A percentile compares a stretch with the other conserved stretches of the same genome.
These are phyloP conservation scores for Lumnitzera littorea DNA, from an alignment of 345 rosid genomes.

Conservation along the genomic window DNA sequence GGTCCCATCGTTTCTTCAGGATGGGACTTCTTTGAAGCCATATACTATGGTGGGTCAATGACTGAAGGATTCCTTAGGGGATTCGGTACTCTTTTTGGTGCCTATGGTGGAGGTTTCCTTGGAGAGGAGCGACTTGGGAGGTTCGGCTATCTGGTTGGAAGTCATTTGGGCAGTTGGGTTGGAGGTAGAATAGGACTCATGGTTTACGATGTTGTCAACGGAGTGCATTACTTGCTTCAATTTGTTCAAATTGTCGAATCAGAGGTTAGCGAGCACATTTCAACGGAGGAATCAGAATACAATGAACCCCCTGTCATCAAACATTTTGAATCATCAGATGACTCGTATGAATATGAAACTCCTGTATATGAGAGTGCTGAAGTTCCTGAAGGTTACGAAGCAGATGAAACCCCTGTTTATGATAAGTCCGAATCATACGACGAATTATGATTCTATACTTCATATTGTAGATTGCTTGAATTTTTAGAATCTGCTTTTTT, in stretches of 20 bases:
- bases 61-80: conserved; percentile 88
- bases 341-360: conserved; percentile 16
- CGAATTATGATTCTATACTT: not conserved
- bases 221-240: conserved; percentile 49
- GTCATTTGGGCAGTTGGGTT: conserved; percentile 92
- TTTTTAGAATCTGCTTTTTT: too few species aligned
- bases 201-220: conserved; percentile 81
- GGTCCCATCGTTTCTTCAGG: conserved; percentile 93
- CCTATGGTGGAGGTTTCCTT: conserved; percentile 65
- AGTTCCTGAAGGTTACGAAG: conserved; percentile 10
- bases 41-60: conserved; percentile 79
- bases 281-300: conserved; percentile 1
- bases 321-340: conserved; percentile 6
- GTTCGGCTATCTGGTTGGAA: conserved; percentile 83
- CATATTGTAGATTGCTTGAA: too few species aligned
- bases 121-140: conserved; percentile 86
- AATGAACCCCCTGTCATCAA: conserved; percentile 6
- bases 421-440: conserved; percentile 11
- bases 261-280: too few species aligned
- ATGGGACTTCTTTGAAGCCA: conserved; percentile 95
- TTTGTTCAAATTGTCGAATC: conserved; percentile 29
- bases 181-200: conserved; percentile 91
- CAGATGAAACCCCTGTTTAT: conserved; percentile 4
- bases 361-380: conserved; percentile 8
- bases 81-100: conserved; percentile 77